These are phyloP conservation scores for Phytophthora sojae DNA, from an alignment of 352 stramenopile genomes.

Conservation along the genomic window DNA sequence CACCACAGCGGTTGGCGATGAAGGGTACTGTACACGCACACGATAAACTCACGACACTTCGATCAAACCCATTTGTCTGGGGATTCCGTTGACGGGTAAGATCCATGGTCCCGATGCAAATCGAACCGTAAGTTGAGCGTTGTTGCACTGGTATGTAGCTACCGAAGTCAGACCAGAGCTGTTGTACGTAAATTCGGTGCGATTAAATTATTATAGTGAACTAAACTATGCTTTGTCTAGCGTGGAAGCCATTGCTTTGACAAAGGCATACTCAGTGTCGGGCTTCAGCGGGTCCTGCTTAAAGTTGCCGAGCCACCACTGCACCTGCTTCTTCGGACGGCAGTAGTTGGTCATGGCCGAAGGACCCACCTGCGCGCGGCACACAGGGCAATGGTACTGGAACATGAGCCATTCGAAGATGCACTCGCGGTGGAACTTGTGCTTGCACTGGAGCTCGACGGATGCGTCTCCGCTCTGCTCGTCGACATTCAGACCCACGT, in stretches of 20 bases:
- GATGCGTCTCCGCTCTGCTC: slow-evolving; percentile 46
- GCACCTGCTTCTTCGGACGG: slow-evolving; percentile 55
- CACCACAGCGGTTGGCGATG: neutral
- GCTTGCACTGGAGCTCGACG: slow-evolving; percentile 63
- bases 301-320: slow-evolving; percentile 79
- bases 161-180: neutral
- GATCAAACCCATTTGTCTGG: neutral
- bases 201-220: neutral
- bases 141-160: neutral
- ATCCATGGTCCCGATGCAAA: neutral
- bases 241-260: neutral
- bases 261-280: slow-evolving; percentile 15
- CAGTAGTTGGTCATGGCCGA: slow-evolving; percentile 65
- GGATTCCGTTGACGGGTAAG: neutral
- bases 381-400: slow-evolving; percentile 42
- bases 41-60: neutral
- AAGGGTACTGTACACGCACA: neutral
- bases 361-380: slow-evolving; percentile 46
- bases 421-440: slow-evolving; percentile 80
- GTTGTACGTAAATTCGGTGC: neutral
- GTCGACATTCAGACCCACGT: slow-evolving; percentile 31
- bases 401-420: slow-evolving; percentile 81
- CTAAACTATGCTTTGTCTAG: neutral
- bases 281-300: slow-evolving; percentile 53
- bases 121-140: neutral